Conservation (phyloP, 192 early-diverging fungal species). For the Coemansia sp. region DNA sequence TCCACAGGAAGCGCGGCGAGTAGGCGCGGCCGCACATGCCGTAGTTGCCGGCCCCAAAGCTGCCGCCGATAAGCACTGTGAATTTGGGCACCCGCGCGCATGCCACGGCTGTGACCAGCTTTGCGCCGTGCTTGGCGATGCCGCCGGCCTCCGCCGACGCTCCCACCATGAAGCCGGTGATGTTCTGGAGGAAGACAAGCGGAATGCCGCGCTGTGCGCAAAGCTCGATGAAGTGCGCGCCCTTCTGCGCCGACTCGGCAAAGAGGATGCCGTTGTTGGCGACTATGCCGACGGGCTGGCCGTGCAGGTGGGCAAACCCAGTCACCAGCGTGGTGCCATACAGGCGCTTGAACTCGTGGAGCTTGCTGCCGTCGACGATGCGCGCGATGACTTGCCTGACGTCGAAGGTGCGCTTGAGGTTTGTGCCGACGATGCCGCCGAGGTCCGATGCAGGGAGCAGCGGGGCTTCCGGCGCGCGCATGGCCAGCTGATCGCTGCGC, state of each 20-base stretch:
- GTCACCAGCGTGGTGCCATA: slow-evolving; percentile 91
- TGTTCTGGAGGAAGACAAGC: slow-evolving; percentile 93
- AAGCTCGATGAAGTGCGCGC: slow-evolving; percentile 93
- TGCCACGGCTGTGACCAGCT: slow-evolving; percentile 93
- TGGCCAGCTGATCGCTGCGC: slow-evolving; percentile 40
- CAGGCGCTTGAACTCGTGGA: slow-evolving; percentile 92
- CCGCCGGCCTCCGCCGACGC: slow-evolving; percentile 91
- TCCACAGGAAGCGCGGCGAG: slow-evolving; percentile 93
- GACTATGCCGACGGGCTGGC: slow-evolving; percentile 89
- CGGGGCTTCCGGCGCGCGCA: slow-evolving; percentile 69
- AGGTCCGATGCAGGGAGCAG: slow-evolving; percentile 81
- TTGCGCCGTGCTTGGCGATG: slow-evolving; percentile 97
- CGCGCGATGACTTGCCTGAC: slow-evolving; percentile 91
- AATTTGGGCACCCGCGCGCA: slow-evolving; percentile 94
- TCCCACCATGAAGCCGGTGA: slow-evolving; percentile 97
- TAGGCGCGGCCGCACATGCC: slow-evolving; percentile 98
- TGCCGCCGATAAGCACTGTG: slow-evolving; percentile 77
- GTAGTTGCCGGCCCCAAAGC: slow-evolving; percentile 90
- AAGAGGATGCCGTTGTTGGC: slow-evolving; percentile 97
- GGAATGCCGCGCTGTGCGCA: slow-evolving; percentile 88
- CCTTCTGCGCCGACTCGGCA: slow-evolving; percentile 91
- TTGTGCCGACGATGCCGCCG: slow-evolving; percentile 93
- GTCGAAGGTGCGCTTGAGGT: slow-evolving; percentile 86
- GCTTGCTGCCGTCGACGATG: slow-evolving; percentile 89
- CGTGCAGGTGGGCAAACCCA: slow-evolving; percentile 88